Conservation (phyloP, 768 basidiomycete genomes). For the Calocybe indica region DNA sequence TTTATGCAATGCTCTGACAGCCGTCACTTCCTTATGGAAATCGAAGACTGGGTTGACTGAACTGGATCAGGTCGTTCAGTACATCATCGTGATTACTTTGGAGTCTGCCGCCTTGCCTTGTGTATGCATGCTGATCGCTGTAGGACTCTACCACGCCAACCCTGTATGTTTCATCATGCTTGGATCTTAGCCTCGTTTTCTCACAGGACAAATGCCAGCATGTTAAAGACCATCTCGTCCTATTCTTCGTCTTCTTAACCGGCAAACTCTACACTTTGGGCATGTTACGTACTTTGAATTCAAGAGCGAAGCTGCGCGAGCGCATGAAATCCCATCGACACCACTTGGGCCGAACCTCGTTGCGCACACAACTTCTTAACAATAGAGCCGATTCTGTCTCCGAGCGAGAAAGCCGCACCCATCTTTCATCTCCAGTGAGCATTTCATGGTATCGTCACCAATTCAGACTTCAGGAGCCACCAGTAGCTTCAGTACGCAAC, state of each 20-base stretch:
- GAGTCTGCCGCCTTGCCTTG: constrained; percentile 27
- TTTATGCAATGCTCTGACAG: constrained; percentile 16
- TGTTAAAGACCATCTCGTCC: constrained; percentile 31
- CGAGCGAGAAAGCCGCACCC: too few relatives aligned
- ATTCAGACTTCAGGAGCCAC: too few relatives aligned
- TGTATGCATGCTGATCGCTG: constrained; percentile 28
- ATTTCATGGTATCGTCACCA: too few relatives aligned
- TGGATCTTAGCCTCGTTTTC: not conserved
- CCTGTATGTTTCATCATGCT: constrained; percentile 20
- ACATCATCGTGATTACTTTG: constrained; percentile 35
- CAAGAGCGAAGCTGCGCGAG: constrained; percentile 25
- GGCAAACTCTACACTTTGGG: constrained; percentile 44
- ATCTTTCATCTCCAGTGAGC: too few relatives aligned
- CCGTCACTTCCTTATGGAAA: constrained; percentile 34
- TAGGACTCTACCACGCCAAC: constrained; percentile 27
- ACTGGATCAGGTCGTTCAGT: constrained; percentile 31
- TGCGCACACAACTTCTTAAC: constrained; percentile 13
- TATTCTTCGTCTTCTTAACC: constrained; percentile 43
- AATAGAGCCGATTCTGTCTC: too few relatives aligned
- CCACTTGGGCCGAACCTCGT: constrained; percentile 34
- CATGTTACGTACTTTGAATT: constrained; percentile 33
- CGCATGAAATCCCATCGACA: constrained; percentile 26
- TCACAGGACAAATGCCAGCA: constrained; percentile 13
- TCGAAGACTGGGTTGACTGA: constrained; percentile 27
- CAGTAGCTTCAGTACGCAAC: too few relatives aligned